phyloP scores from a whole-genome alignment of 768 basidiomycete genomes.

The Cystofilobasidium capitatum region DNA sequence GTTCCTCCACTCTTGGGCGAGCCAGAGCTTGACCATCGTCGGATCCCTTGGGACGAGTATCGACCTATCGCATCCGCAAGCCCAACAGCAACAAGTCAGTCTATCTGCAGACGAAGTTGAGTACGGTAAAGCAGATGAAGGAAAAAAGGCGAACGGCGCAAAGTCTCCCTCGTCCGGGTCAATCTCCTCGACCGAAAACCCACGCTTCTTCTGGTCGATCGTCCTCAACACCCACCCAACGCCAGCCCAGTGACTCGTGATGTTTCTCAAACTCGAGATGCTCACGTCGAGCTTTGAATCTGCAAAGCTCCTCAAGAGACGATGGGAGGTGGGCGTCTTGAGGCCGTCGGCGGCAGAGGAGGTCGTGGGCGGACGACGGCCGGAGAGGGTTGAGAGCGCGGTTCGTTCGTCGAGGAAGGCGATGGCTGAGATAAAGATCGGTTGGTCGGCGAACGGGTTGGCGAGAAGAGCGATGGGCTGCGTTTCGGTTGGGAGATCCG shows the following conservation, averaged over 20 bases:
- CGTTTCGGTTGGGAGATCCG: background rate
- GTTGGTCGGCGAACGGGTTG: conserved; percentile 25
- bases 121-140: background rate
- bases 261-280: conserved; percentile 17
- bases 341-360: conserved; percentile 11
- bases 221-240: conserved; percentile 26
- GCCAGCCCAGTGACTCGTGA: conserved; percentile 21
- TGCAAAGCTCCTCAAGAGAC: conserved; percentile 15
- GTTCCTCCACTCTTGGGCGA: conserved; percentile 15
- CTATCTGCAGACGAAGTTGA: background rate
- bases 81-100: too few species aligned
- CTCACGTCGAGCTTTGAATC: conserved; percentile 22
- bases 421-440: conserved; percentile 25
- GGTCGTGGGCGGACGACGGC: background rate
- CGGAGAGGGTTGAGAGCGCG: background rate
- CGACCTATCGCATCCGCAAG: background rate
- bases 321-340: conserved; percentile 23
- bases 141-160: background rate
- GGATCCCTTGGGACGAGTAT: conserved; percentile 12
- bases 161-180: conserved; percentile 19
- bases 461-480: conserved; percentile 21
- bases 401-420: conserved; percentile 23
- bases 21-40: conserved; percentile 19
- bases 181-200: conserved; percentile 15
- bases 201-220: conserved; percentile 27